phyloP scores from a whole-genome alignment of 805 yeast genomes.

The Nakazawaea populi region DNA sequence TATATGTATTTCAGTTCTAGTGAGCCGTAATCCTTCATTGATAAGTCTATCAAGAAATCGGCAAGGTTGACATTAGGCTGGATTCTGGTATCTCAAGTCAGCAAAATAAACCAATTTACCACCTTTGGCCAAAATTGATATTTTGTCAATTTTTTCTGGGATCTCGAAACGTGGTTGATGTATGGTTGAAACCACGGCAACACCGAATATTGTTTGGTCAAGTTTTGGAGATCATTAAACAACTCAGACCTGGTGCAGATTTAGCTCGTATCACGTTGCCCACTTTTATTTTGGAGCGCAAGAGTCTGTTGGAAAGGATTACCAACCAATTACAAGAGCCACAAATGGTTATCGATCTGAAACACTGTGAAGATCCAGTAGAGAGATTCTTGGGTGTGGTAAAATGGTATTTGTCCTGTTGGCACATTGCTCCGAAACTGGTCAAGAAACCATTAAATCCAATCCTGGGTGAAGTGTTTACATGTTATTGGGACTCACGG shows the following conservation, averaged over 20 bases:
- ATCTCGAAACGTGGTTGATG: constrained; percentile 78
- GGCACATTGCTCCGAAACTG: constrained; percentile 99
- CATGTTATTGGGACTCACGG: constrained; percentile 88
- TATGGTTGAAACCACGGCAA: constrained; percentile 60
- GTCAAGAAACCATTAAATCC: constrained; percentile 97
- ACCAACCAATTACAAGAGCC: constrained; percentile 86
- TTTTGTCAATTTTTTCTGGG: constrained; percentile 49
- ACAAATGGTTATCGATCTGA: constrained; percentile 65
- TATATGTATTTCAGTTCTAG: constrained; percentile 18
- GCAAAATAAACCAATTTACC: constrained; percentile 26
- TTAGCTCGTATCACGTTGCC: constrained; percentile 88
- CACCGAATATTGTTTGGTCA: constrained; percentile 45
- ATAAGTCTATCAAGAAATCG: constrained; percentile 30
- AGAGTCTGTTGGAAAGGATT: constrained; percentile 93
- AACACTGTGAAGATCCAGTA: constrained; percentile 47
- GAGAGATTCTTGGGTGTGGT: constrained; percentile 70
- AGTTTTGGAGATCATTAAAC: constrained; percentile 69
- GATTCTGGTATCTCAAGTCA: constrained; percentile 6
- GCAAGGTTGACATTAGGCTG: constrained; percentile 17
- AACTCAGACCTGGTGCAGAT: constrained; percentile 89
- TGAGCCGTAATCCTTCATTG: constrained; percentile 30
- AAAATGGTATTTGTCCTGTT: constrained; percentile 88
- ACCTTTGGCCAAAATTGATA: constrained; percentile 60
- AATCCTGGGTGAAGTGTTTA: constrained; percentile 83
- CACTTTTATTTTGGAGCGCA: constrained; percentile 90